Evolutionary conservation across 2,329 filamentous ascomycete species (phyloP), one percentile per base, ranked within the genome.

Genomic region (Colletotrichum sidae): DNA sequence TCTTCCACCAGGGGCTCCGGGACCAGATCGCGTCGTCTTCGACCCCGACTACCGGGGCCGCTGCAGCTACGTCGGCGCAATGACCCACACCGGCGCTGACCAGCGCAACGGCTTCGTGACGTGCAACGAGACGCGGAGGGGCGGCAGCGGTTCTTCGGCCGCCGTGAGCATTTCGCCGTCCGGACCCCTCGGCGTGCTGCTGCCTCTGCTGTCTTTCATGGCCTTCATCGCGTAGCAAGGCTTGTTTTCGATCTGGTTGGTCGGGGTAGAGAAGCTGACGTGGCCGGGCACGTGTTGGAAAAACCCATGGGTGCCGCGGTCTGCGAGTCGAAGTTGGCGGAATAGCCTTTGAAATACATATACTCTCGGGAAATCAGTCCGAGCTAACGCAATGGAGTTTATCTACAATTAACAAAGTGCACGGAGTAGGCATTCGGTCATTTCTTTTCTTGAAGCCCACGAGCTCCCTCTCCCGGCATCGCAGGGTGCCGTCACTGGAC

Each of bases 1-100:
- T 17, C 56, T 25, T 25, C 25, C 25, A 25, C 25, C 25, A 84
- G 87, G 87, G 17, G 85, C 83, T 1, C 90, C 90, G 1, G 90
- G 90, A 42, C 78, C 90, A 15, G 89, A 92, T 73, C 87, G 90
- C 54, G 86, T 92, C 57, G 75, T 92, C 9, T 88, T 92, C 78
- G 89, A 87, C 72, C 80, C 72, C 0, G 12, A 51, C 7, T 54
- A 63, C 47, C 58, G 33, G 25, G 38, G 53, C 53, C 67, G 76
- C 13, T 85, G 89, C 70, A 65, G 83, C 62, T 82, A 86, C 49
- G 90, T 88, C 12, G 90, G 88, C 42, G 79, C 85, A 35, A 90
- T 92, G 68, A 92, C 90, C 0, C 90, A 92, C 72, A 90, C 88
- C 25, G 90, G 90, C 35, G 90, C 90, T 15, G 86, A 83, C 55